A percentile compares a stretch with the other conserved stretches of the same genome.
Evolutionary conservation across 2,329 filamentous ascomycete genomes (phyloP).

Genomic region (Atkinsonella hypoxylon): DNA sequence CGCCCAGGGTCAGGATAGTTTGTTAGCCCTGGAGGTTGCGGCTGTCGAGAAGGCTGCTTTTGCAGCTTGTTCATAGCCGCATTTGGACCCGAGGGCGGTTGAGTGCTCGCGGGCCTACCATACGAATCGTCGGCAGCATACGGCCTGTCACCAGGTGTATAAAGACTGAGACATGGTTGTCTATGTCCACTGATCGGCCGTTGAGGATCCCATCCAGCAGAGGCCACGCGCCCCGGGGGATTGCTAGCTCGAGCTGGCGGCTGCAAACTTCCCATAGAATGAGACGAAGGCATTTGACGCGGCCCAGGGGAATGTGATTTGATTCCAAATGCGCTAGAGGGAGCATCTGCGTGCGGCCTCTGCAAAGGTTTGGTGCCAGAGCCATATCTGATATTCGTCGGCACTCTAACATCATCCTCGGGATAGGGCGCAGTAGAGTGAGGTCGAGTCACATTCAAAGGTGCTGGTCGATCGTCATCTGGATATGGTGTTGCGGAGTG

Average conservation of each 20-base stretch:
- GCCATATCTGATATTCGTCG: constrained; percentile 29
- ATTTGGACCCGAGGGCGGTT: constrained; percentile 17
- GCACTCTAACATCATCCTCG: constrained; percentile 33
- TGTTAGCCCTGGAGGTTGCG: not conserved
- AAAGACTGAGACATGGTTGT: constrained; percentile 25
- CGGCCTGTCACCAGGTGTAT: constrained; percentile 7
- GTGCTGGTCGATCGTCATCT: constrained; percentile 49
- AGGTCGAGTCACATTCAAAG: constrained; percentile 30
- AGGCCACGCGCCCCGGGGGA: constrained; percentile 30
- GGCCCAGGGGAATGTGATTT: constrained; percentile 28
- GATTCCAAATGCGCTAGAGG: constrained; percentile 42
- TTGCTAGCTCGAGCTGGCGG: constrained; percentile 17
- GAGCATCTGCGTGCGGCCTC: constrained; percentile 35
- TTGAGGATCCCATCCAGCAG: constrained; percentile 34
- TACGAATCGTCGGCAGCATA: constrained; percentile 13
- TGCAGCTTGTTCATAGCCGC: constrained; percentile 20
- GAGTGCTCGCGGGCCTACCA: constrained; percentile 15
- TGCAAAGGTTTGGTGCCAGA: constrained; percentile 37
- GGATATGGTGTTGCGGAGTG: constrained; percentile 58
- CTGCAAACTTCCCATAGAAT: constrained; percentile 35
- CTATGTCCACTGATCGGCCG: constrained; percentile 26
- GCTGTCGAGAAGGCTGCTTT: constrained; percentile 13
- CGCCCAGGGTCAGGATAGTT: not conserved
- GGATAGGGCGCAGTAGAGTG: constrained; percentile 40
- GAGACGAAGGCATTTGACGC: constrained; percentile 28